Conservation (phyloP, 441 rosid genomes). For the Brassica balearica region DNA sequence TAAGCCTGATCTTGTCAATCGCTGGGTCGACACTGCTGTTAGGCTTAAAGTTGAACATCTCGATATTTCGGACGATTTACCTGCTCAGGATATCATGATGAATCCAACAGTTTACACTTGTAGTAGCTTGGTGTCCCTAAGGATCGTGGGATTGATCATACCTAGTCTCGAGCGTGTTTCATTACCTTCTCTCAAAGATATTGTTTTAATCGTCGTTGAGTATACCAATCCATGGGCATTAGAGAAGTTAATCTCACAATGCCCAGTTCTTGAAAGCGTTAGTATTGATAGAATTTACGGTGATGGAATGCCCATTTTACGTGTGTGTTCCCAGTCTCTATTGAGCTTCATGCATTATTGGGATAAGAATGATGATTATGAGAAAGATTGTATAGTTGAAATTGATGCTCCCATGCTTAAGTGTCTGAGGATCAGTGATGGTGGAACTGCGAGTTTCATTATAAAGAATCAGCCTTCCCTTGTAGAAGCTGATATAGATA, state of each 20-base stretch:
- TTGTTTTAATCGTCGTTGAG: not conserved
- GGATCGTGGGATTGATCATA: not conserved
- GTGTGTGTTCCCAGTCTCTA: slow-evolving; percentile 24
- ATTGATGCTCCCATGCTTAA: slow-evolving; percentile 27
- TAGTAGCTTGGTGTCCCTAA: slow-evolving; percentile 17
- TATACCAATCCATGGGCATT: not conserved
- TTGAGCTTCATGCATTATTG: slow-evolving; percentile 5
- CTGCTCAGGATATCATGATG: not conserved
- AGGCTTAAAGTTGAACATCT: not conserved
- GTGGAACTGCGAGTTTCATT: not conserved
- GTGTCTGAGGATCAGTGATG: not conserved
- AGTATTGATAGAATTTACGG: not conserved
- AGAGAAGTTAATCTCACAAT: slow-evolving; percentile 11
- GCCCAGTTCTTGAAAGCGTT: slow-evolving; percentile 21
- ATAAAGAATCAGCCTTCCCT: not conserved
- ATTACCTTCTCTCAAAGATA: slow-evolving; percentile 13
- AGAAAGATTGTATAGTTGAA: not conserved
- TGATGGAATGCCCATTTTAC: not conserved
- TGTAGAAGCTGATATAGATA: not conserved
- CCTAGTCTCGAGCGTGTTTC: slow-evolving; percentile 4
- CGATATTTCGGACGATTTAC: not conserved
- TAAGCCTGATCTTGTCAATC: not conserved
- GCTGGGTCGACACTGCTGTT: slow-evolving; percentile 6
- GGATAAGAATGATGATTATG: not conserved
- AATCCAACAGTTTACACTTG: slow-evolving; percentile 22